phyloP scores from a whole-genome alignment of 1,284 basidiomycete species.

The Cryptococcus sp. region DNA sequence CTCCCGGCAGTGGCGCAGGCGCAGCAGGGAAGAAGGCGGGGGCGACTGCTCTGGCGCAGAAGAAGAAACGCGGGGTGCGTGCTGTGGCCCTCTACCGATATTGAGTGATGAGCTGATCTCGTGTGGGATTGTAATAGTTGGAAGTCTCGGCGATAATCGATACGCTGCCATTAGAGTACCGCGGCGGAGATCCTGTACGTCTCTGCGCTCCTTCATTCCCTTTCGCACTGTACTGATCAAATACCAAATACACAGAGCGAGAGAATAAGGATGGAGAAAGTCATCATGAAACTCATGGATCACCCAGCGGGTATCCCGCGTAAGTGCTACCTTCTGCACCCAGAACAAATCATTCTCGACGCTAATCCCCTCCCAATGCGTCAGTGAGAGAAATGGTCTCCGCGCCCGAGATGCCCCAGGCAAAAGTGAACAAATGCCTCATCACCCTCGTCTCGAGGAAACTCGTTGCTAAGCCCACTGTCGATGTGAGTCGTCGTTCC shows the following conservation, averaged over 20 bases:
- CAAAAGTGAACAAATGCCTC: conserved; percentile 87
- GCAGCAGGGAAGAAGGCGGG: conserved; percentile 27
- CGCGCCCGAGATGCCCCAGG: conserved; percentile 80
- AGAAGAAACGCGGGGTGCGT: conserved; percentile 71
- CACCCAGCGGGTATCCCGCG: conserved; percentile 39
- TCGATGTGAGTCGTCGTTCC: conserved; percentile 47
- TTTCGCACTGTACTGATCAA: neutral
- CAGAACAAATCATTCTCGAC: too few relatives aligned
- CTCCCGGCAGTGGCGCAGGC: conserved; percentile 3
- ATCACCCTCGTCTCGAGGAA: conserved; percentile 88
- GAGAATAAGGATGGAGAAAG: conserved; percentile 72
- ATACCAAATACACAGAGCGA: conserved; percentile 58
- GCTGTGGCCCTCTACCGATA: neutral
- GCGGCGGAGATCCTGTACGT: conserved; percentile 78
- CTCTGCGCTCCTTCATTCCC: neutral
- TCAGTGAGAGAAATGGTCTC: conserved; percentile 76
- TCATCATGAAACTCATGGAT: conserved; percentile 54
- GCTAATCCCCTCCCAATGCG: too few relatives aligned
- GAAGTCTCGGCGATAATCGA: conserved; percentile 71
- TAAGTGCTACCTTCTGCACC: conserved; percentile 16
- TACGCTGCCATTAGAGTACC: conserved; percentile 82
- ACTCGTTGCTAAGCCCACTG: conserved; percentile 66
- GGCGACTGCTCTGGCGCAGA: conserved; percentile 59
- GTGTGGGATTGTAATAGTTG: conserved; percentile 26
- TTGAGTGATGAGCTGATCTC: conserved; percentile 4